Evolutionary conservation across 2,329 filamentous ascomycete species (phyloP), one percentile per base, ranked within the genome.

Genomic region (Aspergillus floridensis): DNA sequence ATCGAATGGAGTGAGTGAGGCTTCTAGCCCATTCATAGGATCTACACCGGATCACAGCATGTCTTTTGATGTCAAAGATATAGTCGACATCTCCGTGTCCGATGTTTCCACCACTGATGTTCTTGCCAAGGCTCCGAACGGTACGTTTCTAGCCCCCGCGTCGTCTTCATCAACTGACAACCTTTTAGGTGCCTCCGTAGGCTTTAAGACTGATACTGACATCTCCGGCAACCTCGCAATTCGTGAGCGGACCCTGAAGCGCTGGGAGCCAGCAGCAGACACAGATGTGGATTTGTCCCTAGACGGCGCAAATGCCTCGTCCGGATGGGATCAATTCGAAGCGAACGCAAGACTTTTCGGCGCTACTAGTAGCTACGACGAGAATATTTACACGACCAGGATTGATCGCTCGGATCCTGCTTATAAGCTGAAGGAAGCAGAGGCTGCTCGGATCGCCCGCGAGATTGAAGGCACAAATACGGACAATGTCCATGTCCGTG

Each of bases 271-370:
- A 6, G 88, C 87, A 65, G 75, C 81, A 4, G 86, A 88, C 63
- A 73, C 75, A 4, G 83, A 83, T 29, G 74, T 85, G 46, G 88
- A 93, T 70, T 82, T 90, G 65, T 88, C 89, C 51, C 81, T 97
- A 24, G 92, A 95, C 68, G 85, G 80, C 53, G 68, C 81, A n/a
- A 76, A 73, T 55, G 59, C 65, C 16, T 70, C 76, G 16, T 80
- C 78, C 6, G 80, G 78, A 10, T 99, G 95, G 95, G 93, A 99
- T 73, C 95, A 99, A 74, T 99, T 99, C 71, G 90, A 91, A 59
- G 88, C 85, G 63, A 98, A 98, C 70, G 91, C 96, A 76, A 84
- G 87, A 58, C 86, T 92, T 31, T 98, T 96, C 71, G 95, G 95
- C 38, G 79, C 96, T 44, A 91, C 87, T 76, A 95, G 90, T 55